Evolutionary conservation across 1,284 basidiomycete genomes (phyloP).

Genomic region (Fereydounia khargensis): DNA sequence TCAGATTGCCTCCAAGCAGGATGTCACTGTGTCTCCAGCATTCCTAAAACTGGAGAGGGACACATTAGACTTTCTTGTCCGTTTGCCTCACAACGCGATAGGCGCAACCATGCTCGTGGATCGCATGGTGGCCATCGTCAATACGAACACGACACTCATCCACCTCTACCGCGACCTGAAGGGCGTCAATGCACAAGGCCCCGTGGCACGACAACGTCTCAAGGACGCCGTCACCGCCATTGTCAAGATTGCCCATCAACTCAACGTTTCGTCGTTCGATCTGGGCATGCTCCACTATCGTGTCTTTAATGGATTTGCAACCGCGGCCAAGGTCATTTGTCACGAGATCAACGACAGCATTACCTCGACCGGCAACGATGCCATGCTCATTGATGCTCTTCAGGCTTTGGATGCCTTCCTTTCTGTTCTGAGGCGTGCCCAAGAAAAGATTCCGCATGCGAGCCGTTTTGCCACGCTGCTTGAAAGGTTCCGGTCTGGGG

Average conservation of each 20-base stretch:
- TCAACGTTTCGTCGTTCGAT: conserved; percentile 11
- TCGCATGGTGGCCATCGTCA: conserved; percentile 4
- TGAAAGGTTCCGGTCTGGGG: conserved; percentile 4
- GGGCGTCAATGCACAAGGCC: neutral
- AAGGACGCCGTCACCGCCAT: neutral
- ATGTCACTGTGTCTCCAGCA: neutral
- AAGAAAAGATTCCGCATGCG: conserved; percentile 5
- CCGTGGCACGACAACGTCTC: no score
- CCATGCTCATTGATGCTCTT: conserved; percentile 1
- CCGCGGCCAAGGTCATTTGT: conserved; percentile 5
- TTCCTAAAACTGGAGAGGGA: conserved; percentile 2
- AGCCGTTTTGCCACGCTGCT: conserved; percentile 6
- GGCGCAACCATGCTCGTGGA: conserved; percentile 7
- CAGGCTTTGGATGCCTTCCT: conserved; percentile 10
- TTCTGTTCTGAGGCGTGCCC: conserved; percentile 2
- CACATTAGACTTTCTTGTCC: conserved; percentile 6
- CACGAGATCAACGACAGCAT: conserved; percentile 1
- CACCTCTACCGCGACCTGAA: conserved; percentile 10
- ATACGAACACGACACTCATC: conserved; percentile 3
- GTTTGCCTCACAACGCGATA: conserved; percentile 2
- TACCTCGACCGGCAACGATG: neutral
- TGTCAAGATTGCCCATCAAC: conserved; percentile 3
- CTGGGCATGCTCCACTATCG: conserved; percentile 9
- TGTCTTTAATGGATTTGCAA: conserved; percentile 3
- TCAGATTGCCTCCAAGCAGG: neutral